Evolutionary conservation across 345 rosid genomes (phyloP).

Genomic region (Psidium friedrichsthalianum): DNA sequence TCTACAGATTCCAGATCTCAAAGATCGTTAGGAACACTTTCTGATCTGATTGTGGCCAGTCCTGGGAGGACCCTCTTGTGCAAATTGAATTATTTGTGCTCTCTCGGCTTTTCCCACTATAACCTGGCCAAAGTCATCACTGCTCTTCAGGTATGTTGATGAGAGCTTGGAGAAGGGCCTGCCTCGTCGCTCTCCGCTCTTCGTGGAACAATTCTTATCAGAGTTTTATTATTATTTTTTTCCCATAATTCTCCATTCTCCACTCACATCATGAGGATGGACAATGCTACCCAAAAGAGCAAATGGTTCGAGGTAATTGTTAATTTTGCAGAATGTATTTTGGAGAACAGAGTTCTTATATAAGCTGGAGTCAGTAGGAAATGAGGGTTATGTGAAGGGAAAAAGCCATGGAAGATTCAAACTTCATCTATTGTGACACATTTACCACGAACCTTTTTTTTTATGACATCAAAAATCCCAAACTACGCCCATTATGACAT

Average conservation of each 20-base stretch:
- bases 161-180: neutral
- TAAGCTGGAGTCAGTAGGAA: neutral
- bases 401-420: too few relatives aligned
- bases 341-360: neutral
- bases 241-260: neutral
- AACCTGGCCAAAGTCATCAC: neutral
- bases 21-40: neutral
- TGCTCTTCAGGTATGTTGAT: neutral
- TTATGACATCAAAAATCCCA: too few relatives aligned
- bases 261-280: neutral
- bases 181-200: neutral
- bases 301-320: neutral
- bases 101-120: constrained; percentile 11
- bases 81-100: constrained; percentile 19
- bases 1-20: constrained; percentile 9
- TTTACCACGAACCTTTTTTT: too few relatives aligned
- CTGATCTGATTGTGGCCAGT: neutral
- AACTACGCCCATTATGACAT: too few relatives aligned
- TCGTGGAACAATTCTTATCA: neutral
- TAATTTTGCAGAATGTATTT: neutral
- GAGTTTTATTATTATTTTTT: neutral
- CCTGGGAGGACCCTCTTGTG: constrained; percentile 17
- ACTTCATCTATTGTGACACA: too few relatives aligned
- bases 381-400: neutral
- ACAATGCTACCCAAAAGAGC: neutral